A percentile compares a stretch with the other conserved stretches of the same genome.
These are phyloP conservation scores for Colletotrichum euphorbiae DNA, from an alignment of 2,329 filamentous ascomycete genomes.

Conservation along the genomic window DNA sequence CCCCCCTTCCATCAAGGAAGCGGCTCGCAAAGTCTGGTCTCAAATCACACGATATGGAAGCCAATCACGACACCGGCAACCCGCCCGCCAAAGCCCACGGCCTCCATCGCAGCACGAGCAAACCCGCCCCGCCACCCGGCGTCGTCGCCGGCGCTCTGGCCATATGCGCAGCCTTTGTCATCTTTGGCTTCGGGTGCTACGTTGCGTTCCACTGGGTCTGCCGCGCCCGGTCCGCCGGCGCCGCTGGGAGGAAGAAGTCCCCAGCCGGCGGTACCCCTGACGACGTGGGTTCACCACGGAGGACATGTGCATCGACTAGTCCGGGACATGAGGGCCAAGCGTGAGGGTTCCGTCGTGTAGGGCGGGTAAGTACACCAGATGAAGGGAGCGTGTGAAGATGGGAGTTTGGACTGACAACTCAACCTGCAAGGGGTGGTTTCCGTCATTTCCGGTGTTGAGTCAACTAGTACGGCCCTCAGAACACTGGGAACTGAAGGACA, in stretches of 20 bases:
- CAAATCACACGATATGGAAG: background rate
- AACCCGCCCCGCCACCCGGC: conserved; percentile 9
- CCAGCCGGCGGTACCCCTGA: background rate
- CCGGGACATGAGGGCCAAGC: background rate
- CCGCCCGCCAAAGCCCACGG: background rate
- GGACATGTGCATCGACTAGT: background rate
- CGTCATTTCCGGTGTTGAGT: background rate
- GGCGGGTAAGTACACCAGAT: background rate
- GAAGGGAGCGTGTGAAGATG: background rate
- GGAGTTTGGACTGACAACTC: background rate
- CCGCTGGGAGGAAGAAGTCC: too few relatives aligned
- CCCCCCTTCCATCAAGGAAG: too few relatives aligned
- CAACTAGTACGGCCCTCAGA: background rate
- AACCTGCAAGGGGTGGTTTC: background rate
- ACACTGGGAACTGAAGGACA: too few relatives aligned
- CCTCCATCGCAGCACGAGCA: background rate
- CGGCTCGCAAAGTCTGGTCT: too few relatives aligned
- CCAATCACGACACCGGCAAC: background rate
- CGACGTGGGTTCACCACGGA: background rate
- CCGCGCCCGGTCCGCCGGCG: background rate
- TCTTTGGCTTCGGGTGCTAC: background rate
- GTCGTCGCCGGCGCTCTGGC: conserved; percentile 17
- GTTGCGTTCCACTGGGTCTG: background rate
- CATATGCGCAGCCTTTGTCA: conserved; percentile 2
- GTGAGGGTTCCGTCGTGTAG: background rate